phyloP scores from a whole-genome alignment of 2,329 filamentous ascomycete genomes.

The Arthrocladium fulminans region DNA sequence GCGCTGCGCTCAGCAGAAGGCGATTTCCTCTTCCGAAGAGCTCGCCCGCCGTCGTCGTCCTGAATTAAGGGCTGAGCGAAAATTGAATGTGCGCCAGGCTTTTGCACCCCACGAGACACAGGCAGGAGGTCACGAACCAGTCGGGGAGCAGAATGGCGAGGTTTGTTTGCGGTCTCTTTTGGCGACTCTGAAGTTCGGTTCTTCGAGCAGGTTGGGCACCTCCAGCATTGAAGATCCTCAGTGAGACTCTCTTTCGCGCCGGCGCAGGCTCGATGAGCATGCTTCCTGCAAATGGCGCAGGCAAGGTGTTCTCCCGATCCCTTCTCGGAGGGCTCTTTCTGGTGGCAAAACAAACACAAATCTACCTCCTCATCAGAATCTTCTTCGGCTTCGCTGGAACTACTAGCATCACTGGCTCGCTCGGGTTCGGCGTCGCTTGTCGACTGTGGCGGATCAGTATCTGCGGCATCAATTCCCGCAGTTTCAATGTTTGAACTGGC shows the following conservation, averaged over 20 bases:
- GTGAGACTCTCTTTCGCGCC: conserved; percentile 58
- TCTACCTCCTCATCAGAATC: conserved; percentile 19
- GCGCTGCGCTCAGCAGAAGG: conserved; percentile 51
- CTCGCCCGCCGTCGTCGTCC: conserved; percentile 51
- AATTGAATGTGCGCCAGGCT: conserved; percentile 64
- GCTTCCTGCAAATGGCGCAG: conserved; percentile 70
- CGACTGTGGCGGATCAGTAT: neutral
- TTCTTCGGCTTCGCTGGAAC: conserved; percentile 3
- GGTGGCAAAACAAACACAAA: conserved; percentile 34
- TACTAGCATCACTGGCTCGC: conserved; percentile 1
- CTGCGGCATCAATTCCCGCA: conserved; percentile 29
- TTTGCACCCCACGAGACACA: conserved; percentile 54
- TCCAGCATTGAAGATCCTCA: conserved; percentile 27
- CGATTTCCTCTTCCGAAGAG: conserved; percentile 75
- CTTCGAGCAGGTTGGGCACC: conserved; percentile 34
- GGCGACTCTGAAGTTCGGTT: conserved; percentile 38
- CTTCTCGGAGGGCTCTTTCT: conserved; percentile 33
- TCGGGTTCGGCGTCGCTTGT: neutral
- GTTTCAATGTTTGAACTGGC: conserved; percentile 31
- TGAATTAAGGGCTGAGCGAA: conserved; percentile 38
- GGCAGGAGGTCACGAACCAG: conserved; percentile 64
- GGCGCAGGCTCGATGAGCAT: conserved; percentile 86
- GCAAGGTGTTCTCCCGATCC: conserved; percentile 31
- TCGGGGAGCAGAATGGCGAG: conserved; percentile 54
- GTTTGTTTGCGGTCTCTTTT: conserved; percentile 34